Conservation (phyloP, 768 basidiomycete genomes). For the Naganishia vaughanmartiniae region DNA sequence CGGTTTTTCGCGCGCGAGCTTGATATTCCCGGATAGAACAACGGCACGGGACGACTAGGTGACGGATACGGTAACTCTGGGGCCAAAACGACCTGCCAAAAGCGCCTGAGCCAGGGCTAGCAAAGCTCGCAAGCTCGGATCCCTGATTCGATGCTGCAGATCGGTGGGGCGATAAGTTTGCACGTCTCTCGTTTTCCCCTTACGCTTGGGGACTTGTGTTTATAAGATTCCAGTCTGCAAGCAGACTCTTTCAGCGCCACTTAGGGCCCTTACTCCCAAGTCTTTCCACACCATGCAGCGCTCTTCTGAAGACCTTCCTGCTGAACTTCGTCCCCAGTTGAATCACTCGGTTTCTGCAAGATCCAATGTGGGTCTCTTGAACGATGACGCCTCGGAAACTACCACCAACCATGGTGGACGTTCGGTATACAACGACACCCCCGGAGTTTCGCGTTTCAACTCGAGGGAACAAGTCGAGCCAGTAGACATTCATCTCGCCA, state of each 20-base stretch:
- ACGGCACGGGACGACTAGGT: slow-evolving; percentile 22
- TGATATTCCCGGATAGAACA: slow-evolving; percentile 22
- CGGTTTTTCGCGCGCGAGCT: neutral
- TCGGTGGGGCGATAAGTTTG: neutral
- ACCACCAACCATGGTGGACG: neutral
- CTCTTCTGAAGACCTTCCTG: slow-evolving; percentile 12
- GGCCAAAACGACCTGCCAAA: neutral
- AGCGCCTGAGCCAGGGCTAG: neutral
- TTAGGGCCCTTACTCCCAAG: neutral
- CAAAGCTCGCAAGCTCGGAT: neutral
- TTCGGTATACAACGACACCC: neutral
- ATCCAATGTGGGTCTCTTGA: slow-evolving; percentile 1
- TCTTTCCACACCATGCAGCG: slow-evolving; percentile 11
- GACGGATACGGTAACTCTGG: slow-evolving; percentile 11
- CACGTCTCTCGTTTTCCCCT: neutral
- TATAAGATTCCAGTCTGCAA: neutral
- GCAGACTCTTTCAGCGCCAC: neutral
- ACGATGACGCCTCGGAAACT: neutral
- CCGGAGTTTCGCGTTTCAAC: slow-evolving; percentile 1
- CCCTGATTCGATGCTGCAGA: neutral
- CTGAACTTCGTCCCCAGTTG: neutral
- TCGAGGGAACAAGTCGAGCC: slow-evolving; percentile 4
- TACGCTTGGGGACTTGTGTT: neutral
- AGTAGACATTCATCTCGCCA: slow-evolving; percentile 15
- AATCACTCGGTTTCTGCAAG: slow-evolving; percentile 7